Conservation (phyloP, 305 asterid genomes). For the Striga hermonthica region DNA sequence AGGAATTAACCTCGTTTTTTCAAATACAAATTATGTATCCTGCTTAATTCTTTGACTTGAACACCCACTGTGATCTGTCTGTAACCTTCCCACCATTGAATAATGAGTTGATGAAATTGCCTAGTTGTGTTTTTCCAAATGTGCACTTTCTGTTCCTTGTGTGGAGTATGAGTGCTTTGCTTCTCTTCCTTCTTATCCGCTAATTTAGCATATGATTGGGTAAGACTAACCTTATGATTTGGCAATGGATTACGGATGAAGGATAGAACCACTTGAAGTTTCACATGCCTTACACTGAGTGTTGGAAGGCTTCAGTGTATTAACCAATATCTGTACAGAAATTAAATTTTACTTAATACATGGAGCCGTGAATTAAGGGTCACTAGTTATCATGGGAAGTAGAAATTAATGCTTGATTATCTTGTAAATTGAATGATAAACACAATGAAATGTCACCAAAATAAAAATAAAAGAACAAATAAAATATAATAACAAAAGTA, state of each 20-base stretch:
- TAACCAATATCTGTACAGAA: no score
- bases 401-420: no score
- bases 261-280: background rate
- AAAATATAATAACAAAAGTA: no score
- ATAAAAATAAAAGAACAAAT: no score
- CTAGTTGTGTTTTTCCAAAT: background rate
- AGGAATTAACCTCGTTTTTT: background rate
- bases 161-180: slow-evolving; percentile 1
- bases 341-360: no score
- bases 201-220: background rate
- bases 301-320: background rate
- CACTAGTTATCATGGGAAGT: no score
- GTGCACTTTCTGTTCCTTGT: background rate
- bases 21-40: background rate
- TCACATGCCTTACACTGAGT: background rate
- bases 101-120: background rate
- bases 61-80: background rate
- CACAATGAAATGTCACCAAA: no score
- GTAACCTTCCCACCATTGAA: background rate
- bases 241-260: background rate
- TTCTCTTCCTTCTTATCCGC: background rate
- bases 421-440: no score
- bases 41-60: background rate
- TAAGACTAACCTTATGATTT: background rate
- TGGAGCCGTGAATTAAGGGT: no score